Evolutionary conservation across 176 grass and related monocot genomes (phyloP).

Genomic region (Aegilops umbellulata): DNA sequence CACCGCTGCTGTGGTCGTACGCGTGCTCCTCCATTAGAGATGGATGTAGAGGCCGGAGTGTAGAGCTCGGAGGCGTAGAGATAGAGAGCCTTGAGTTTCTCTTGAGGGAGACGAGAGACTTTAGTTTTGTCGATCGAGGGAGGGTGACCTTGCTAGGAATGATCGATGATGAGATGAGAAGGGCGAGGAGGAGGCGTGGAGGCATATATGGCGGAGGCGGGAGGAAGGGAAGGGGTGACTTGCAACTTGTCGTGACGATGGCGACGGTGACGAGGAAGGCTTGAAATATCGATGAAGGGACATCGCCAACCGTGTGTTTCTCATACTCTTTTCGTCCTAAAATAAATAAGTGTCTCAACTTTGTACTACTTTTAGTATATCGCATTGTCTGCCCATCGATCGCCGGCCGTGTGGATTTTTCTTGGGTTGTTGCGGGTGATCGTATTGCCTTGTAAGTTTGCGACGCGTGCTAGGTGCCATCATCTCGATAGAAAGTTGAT

Average conservation of each 20-base stretch:
- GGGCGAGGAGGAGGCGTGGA: not conserved
- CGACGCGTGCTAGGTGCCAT: too few relatives aligned
- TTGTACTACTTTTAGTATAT: not conserved
- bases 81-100: too few relatives aligned
- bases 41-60: not conserved
- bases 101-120: too few relatives aligned
- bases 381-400: not conserved
- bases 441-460: too few relatives aligned
- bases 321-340: too few relatives aligned
- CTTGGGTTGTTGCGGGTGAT: too few relatives aligned
- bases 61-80: not conserved
- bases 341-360: too few relatives aligned
- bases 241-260: too few relatives aligned
- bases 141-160: not conserved
- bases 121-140: too few relatives aligned
- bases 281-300: too few relatives aligned
- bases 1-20: slow-evolving; percentile 14
- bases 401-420: not conserved
- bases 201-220: slow-evolving; percentile 18
- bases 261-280: not conserved
- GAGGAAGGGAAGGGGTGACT: not conserved
- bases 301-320: too few relatives aligned
- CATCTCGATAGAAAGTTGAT: too few relatives aligned
- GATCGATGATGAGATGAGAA: not conserved
- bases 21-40: slow-evolving; percentile 22